phyloP scores from a whole-genome alignment of 768 basidiomycete genomes.

The Trametes elegans region DNA sequence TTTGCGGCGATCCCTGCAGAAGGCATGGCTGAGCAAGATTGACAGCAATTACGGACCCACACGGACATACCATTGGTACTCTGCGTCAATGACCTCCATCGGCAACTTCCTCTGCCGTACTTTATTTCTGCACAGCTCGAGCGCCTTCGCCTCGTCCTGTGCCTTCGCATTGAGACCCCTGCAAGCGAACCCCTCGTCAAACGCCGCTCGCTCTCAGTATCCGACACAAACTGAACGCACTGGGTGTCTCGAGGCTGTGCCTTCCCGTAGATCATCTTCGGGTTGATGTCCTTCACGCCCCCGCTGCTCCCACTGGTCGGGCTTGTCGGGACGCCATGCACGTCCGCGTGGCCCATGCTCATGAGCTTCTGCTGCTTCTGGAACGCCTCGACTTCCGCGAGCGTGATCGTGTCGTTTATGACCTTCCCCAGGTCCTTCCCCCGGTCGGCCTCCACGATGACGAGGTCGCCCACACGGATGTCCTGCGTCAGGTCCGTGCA shows the following conservation, averaged over 20 bases:
- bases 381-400: slow-evolving; percentile 88
- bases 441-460: slow-evolving; percentile 95
- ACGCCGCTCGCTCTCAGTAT: not conserved
- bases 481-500: slow-evolving; percentile 63
- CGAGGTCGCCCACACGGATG: slow-evolving; percentile 84
- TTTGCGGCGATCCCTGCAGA: slow-evolving; percentile 89
- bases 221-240: slow-evolving; percentile 39
- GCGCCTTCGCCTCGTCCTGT: slow-evolving; percentile 89
- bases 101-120: slow-evolving; percentile 92
- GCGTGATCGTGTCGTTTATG: slow-evolving; percentile 86
- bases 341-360: slow-evolving; percentile 32
- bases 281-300: slow-evolving; percentile 89
- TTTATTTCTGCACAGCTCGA: slow-evolving; percentile 88
- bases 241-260: slow-evolving; percentile 80
- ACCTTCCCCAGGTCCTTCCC: slow-evolving; percentile 93
- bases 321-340: slow-evolving; percentile 43
- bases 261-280: slow-evolving; percentile 94
- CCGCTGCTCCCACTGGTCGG: slow-evolving; percentile 43
- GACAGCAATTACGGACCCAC: not conserved
- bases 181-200: slow-evolving; percentile 6
- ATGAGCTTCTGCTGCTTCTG: slow-evolving; percentile 70
- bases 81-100: slow-evolving; percentile 98
- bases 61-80: slow-evolving; percentile 87
- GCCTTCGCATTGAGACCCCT: slow-evolving; percentile 79
- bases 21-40: not conserved